Percentiles rank a stretch among this genome's conserved stretches.
These are phyloP conservation scores for Sporothrix euskadiensis DNA, from an alignment of 2,329 filamentous ascomycete species.

Conservation along the genomic window DNA sequence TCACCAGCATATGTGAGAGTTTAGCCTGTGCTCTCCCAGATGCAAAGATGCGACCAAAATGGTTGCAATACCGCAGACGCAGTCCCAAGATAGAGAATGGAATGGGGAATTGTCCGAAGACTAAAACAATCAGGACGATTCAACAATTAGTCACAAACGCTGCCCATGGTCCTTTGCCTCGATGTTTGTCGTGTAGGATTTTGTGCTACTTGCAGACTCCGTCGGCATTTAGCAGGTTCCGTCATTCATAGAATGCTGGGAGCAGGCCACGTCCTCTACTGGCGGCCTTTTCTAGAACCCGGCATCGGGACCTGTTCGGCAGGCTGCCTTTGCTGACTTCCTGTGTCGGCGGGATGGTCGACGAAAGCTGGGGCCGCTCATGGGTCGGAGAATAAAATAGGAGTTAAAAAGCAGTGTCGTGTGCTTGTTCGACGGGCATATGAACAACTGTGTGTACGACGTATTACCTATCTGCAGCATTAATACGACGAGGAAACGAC, in stretches of 20 bases:
- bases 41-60: background rate
- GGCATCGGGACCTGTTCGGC: constrained; percentile 12
- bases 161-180: background rate
- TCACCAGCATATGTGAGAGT: background rate
- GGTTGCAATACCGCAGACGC: background rate
- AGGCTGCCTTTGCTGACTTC: background rate
- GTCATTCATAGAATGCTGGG: background rate
- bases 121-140: background rate
- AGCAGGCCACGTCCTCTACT: background rate
- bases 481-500: background rate
- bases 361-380: background rate
- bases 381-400: constrained; percentile 4
- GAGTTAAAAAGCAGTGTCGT: background rate
- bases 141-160: background rate
- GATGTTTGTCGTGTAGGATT: background rate
- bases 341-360: too few species aligned
- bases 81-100: background rate
- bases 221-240: constrained; percentile 13
- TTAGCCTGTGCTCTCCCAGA: background rate
- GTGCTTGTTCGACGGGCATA: background rate
- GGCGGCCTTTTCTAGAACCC: background rate
- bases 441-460: background rate
- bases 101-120: background rate
- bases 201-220: background rate
- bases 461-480: background rate